Percentiles rank a stretch among this genome's conserved stretches.
phyloP scores from a whole-genome alignment of 805 yeast species.

The Saturnispora galanensis region DNA sequence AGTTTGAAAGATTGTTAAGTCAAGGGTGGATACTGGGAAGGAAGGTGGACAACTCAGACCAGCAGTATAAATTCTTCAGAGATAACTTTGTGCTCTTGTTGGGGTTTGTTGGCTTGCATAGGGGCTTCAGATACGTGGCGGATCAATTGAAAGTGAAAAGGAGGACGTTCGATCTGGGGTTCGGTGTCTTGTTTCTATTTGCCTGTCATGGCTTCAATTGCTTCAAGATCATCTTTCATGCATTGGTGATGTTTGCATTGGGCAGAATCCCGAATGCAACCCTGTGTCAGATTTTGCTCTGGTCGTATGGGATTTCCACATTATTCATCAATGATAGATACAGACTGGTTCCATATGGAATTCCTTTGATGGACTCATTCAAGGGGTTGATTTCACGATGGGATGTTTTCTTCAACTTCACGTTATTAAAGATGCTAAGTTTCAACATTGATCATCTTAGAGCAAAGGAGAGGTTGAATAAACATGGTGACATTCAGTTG shows the following conservation, averaged over 20 bases:
- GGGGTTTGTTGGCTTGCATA: constrained; percentile 48
- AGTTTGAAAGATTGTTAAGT: constrained; percentile 49
- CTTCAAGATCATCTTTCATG: constrained; percentile 50
- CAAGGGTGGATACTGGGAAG: constrained; percentile 89
- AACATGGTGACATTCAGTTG: constrained; percentile 4
- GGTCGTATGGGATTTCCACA: constrained; percentile 75
- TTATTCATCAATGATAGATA: constrained; percentile 68
- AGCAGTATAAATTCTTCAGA: constrained; percentile 81
- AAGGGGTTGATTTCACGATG: constrained; percentile 79
- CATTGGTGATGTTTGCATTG: constrained; percentile 42
- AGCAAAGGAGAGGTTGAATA: constrained; percentile 19
- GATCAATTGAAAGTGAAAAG: constrained; percentile 28
- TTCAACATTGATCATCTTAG: constrained; percentile 69
- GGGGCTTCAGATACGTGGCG: constrained; percentile 35
- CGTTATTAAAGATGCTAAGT: constrained; percentile 74
- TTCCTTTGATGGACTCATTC: constrained; percentile 48
- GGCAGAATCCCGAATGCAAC: constrained; percentile 30
- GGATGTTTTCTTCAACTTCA: constrained; percentile 94
- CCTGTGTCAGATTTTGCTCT: constrained; percentile 38
- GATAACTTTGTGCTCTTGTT: constrained; percentile 60
- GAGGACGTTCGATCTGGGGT: constrained; percentile 57
- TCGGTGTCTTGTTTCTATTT: constrained; percentile 58
- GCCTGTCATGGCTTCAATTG: constrained; percentile 76
- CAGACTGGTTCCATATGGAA: constrained; percentile 43
- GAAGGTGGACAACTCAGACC: constrained; percentile 86